Evolutionary conservation across 2,329 filamentous ascomycete genomes (phyloP), one percentile per base, ranked within the genome.

Genomic region (Fusarium solani-melongenae): DNA sequence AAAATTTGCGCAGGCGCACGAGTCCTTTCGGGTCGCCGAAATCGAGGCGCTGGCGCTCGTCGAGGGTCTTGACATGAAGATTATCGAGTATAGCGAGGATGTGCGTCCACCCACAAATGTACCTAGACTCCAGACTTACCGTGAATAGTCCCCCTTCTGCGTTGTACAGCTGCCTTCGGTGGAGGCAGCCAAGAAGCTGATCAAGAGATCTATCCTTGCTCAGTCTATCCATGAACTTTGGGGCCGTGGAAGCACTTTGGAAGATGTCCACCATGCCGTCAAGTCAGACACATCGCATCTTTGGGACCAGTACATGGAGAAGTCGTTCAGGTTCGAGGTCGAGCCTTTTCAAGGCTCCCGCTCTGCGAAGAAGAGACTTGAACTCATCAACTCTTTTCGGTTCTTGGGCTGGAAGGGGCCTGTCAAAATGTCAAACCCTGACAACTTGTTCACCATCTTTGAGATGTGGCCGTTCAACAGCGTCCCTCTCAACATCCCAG

Each of bases 161-260:
- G 85, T 97, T 67, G 88, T 98, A 60, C 87, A 86, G 57, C 87
- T 98, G 15, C 87, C 89, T 39, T 91, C 93, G 46, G 86, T 88
- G 71, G 86, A 87, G 24, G 89, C 90, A 24, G 95, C 95, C 8
- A 86, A 86, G 58, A 84, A 85, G 10, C 87, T 98, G 24, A 88
- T 97, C 57, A 85, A 87, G 58, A 92, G 96, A 71, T 94, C 94
- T 55, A 93, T 98, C 74, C 88, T 98, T 58, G 90, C 91, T 27
- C 93, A 95, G 83, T 91, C 90, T 53, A 93, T 98, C 74, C 94
- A 96, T 84, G 94, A 97, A 80, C 89, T 98, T 71, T 98, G 96
- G 96, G 96, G 93, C 20, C 84, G 86, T 38, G 95, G 93, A 15
- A 78, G 84, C 12, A 91, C 87, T 53, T 92, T 97, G 77, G 84